Evolutionary conservation across 2,329 filamentous ascomycete genomes (phyloP).

Genomic region (Juglanconis oblonga): DNA sequence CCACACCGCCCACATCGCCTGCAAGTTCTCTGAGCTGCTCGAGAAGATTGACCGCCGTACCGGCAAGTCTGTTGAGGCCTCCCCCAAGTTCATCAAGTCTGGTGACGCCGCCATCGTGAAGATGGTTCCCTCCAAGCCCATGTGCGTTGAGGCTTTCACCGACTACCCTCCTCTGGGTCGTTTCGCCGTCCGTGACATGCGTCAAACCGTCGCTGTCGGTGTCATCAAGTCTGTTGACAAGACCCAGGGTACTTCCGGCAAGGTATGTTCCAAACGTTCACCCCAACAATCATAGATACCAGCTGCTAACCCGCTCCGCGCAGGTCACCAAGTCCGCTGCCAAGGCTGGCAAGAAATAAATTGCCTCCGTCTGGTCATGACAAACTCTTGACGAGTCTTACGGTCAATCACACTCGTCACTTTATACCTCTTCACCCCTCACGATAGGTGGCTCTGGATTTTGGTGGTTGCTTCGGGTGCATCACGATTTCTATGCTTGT

Average conservation of each 20-base stretch:
- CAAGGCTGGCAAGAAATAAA: slow-evolving; percentile 75
- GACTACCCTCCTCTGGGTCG: slow-evolving; percentile 99
- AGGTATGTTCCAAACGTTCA: slow-evolving; percentile 34
- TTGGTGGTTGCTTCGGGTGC: slow-evolving; percentile 20
- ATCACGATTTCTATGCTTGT: slow-evolving; percentile 26
- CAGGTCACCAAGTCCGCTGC: slow-evolving; percentile 65
- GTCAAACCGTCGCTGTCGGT: slow-evolving; percentile 85
- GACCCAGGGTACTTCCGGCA: slow-evolving; percentile 52
- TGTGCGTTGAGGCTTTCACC: slow-evolving; percentile 99
- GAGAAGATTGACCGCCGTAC: slow-evolving; percentile 99
- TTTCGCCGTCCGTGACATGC: slow-evolving; percentile 99
- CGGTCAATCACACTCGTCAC: slow-evolving; percentile 16
- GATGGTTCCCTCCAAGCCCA: slow-evolving; percentile 99
- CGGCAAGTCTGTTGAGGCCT: slow-evolving; percentile 89
- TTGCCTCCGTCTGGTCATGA: slow-evolving; percentile 19
- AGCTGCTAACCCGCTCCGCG: slow-evolving; percentile 13
- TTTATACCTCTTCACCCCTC: slow-evolving; percentile 6
- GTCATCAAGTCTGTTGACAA: slow-evolving; percentile 88
- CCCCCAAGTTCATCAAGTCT: slow-evolving; percentile 99
- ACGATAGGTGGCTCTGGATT: slow-evolving; percentile 23
- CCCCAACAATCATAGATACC: slow-evolving; percentile 32
- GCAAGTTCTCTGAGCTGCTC: slow-evolving; percentile 99
- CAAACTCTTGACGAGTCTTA: slow-evolving; percentile 12
- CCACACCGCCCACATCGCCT: slow-evolving; percentile 99
- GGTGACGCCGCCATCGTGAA: slow-evolving; percentile 99